Evolutionary conservation across 257 asterid species (phyloP).

Genomic region (Salvia splendens): DNA sequence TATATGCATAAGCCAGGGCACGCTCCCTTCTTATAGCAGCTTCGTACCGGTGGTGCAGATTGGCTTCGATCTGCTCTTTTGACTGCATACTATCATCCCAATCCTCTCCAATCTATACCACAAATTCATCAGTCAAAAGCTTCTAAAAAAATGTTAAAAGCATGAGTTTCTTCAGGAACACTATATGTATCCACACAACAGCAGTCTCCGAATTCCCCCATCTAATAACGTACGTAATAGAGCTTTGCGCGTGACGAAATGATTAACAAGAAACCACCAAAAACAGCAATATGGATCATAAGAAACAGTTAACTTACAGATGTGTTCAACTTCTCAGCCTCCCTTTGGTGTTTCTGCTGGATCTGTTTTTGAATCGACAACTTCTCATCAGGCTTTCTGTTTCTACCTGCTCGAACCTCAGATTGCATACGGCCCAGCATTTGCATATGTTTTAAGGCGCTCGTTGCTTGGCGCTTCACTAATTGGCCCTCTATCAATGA

Average conservation of each 20-base stretch:
- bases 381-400: slow-evolving; percentile 60
- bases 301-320: slow-evolving; percentile 49
- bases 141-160: not conserved
- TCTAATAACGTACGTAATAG: not conserved
- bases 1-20: slow-evolving; percentile 80
- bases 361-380: slow-evolving; percentile 68
- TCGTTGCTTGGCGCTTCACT: slow-evolving; percentile 70
- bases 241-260: not conserved
- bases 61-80: slow-evolving; percentile 70
- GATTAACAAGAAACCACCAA: not conserved
- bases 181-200: not conserved
- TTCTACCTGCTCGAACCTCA: slow-evolving; percentile 69
- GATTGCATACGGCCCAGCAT: slow-evolving; percentile 66
- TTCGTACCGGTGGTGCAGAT: slow-evolving; percentile 55
- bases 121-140: not conserved
- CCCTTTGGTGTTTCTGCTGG: slow-evolving; percentile 67
- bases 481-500: slow-evolving; percentile 64
- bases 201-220: not conserved
- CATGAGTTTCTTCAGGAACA: too few species aligned
- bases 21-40: slow-evolving; percentile 83
- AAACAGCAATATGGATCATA: not conserved
- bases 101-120: slow-evolving; percentile 50
- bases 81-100: slow-evolving; percentile 73
- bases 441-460: slow-evolving; percentile 71
- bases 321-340: slow-evolving; percentile 57